These are phyloP conservation scores for Geranium brycei DNA, from an alignment of 345 rosid genomes.

Conservation along the genomic window DNA sequence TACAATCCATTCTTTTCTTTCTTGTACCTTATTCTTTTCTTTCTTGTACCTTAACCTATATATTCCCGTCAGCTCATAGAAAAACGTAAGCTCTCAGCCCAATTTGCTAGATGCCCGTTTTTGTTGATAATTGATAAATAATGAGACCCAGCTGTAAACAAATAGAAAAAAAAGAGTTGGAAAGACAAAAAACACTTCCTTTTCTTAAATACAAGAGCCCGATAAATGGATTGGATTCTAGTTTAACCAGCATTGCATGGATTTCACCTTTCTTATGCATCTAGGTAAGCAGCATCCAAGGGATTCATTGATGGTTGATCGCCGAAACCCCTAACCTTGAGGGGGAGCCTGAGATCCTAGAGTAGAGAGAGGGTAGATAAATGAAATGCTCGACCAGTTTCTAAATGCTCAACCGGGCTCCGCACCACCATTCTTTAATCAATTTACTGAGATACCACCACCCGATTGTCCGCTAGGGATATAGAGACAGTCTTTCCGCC, in stretches of 20 bases:
- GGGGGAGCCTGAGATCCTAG: neutral
- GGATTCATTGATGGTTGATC: neutral
- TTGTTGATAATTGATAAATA: no score
- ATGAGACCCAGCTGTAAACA: no score
- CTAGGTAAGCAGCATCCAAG: neutral
- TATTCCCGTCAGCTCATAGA: no score
- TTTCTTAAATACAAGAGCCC: neutral
- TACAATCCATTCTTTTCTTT: no score
- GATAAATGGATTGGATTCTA: neutral
- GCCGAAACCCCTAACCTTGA: neutral
- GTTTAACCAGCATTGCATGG: constrained; percentile 1
- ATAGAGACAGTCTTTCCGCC: neutral
- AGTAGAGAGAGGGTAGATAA: neutral
- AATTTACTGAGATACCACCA: constrained; percentile 1
- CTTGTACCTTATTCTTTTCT: no score
- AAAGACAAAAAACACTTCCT: neutral
- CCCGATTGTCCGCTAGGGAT: neutral
- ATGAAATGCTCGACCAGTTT: no score
- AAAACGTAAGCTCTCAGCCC: no score
- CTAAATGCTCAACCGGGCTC: no score
- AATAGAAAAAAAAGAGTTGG: constrained; percentile 1
- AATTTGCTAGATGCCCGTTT: no score
- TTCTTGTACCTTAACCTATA: no score
- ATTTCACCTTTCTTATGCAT: neutral
- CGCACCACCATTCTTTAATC: neutral